Percentiles rank a stretch among this genome's conserved stretches.
These are phyloP conservation scores for Boletus huronensis DNA, from an alignment of 768 basidiomycete genomes.

Conservation along the genomic window DNA sequence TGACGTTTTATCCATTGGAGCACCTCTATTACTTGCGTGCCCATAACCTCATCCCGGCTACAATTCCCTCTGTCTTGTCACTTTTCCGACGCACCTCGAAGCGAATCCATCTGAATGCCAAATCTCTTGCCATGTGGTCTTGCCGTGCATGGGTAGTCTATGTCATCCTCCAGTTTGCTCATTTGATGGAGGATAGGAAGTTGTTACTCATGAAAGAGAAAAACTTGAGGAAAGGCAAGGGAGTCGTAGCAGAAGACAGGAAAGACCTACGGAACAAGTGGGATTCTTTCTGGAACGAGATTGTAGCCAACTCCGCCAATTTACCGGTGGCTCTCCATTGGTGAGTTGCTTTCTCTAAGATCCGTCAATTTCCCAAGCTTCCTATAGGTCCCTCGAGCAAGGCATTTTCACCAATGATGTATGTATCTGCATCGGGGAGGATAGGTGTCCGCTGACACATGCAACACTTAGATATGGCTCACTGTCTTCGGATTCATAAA, in stretches of 20 bases:
- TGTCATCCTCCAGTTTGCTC: constrained; percentile 70
- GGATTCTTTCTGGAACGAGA: constrained; percentile 68
- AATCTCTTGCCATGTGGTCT: constrained; percentile 62
- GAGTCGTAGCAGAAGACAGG: constrained; percentile 48
- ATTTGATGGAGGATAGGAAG: constrained; percentile 64
- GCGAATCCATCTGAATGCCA: constrained; percentile 43
- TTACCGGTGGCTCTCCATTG: constrained; percentile 85
- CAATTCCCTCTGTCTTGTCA: constrained; percentile 45
- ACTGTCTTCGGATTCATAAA: constrained; percentile 44
- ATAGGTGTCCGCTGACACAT: constrained; percentile 1
- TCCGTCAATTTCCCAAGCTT: not conserved
- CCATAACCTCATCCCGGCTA: constrained; percentile 57
- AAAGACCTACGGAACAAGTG: constrained; percentile 55
- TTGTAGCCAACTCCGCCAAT: constrained; percentile 69
- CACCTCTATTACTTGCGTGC: constrained; percentile 66
- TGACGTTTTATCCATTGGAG: constrained; percentile 76
- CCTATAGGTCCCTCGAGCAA: constrained; percentile 58
- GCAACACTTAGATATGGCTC: constrained; percentile 35
- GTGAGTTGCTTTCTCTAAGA: constrained; percentile 37
- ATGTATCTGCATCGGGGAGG: constrained; percentile 16
- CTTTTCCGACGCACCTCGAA: constrained; percentile 41
- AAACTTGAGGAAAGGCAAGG: constrained; percentile 56
- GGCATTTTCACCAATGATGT: constrained; percentile 70
- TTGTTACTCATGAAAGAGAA: constrained; percentile 54
- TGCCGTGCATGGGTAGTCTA: constrained; percentile 81